phyloP scores from a whole-genome alignment of 1,284 basidiomycete species.

The Apiotrichum laibachii region DNA sequence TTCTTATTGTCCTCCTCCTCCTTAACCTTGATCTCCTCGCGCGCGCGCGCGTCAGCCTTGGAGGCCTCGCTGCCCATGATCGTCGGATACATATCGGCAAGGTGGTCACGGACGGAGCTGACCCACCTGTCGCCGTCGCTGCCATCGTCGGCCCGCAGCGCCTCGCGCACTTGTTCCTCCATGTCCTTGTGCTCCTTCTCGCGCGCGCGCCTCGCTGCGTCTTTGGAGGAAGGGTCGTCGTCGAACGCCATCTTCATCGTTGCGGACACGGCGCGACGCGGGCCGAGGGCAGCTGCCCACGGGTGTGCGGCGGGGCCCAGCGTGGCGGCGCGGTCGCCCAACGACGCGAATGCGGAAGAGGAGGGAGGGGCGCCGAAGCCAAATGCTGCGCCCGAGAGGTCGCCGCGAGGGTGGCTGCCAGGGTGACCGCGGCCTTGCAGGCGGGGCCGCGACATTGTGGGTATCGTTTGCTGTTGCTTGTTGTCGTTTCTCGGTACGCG shows the following conservation, averaged over 20 bases:
- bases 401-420: too few species aligned
- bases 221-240: background rate
- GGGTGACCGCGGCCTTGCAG: conserved; percentile 2
- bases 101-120: background rate
- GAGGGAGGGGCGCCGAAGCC: too few species aligned
- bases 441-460: conserved; percentile 1
- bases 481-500: too few species aligned
- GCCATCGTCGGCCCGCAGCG: background rate
- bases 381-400: too few species aligned
- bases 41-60: too few species aligned
- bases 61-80: background rate
- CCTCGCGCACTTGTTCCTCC: background rate
- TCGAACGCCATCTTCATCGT: conserved; percentile 2
- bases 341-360: too few species aligned
- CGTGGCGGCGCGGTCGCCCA: too few species aligned
- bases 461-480: too few species aligned
- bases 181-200: background rate
- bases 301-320: too few species aligned
- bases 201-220: background rate
- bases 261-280: background rate
- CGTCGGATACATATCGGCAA: background rate
- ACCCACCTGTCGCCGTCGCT: background rate
- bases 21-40: background rate
- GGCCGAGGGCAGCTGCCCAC: too few species aligned
- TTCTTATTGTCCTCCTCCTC: background rate